Evolutionary conservation across 208 protist species (phyloP).

Genomic region (Trypanosoma avium): DNA sequence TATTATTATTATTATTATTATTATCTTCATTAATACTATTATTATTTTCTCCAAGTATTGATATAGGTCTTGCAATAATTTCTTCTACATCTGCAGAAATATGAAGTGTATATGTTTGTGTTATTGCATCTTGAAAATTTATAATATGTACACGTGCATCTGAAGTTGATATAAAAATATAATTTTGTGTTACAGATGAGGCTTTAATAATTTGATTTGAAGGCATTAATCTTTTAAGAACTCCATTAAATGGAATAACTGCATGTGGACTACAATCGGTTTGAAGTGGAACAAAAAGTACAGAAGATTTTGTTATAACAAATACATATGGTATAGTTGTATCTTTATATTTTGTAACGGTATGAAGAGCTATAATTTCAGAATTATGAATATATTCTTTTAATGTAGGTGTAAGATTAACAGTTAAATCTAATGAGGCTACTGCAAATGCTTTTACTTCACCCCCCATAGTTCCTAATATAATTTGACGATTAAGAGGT

Average conservation of each 20-base stretch:
- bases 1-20: not conserved
- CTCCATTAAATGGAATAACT: conserved; percentile 27
- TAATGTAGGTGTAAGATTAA: conserved; percentile 32
- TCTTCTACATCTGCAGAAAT: conserved; percentile 19
- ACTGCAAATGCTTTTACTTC: conserved; percentile 54
- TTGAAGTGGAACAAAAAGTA: conserved; percentile 31
- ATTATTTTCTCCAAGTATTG: not conserved
- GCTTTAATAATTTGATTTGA: conserved; percentile 16
- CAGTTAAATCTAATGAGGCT: conserved; percentile 28
- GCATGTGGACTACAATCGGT: conserved; percentile 13
- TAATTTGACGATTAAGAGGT: conserved; percentile 41
- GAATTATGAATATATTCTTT: conserved; percentile 7
- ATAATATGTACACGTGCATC: conserved; percentile 28
- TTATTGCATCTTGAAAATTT: conserved; percentile 18
- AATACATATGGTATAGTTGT: conserved; percentile 33
- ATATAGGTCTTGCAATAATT: conserved; percentile 6
- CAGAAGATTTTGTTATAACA: conserved; percentile 25
- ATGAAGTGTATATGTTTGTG: conserved; percentile 27
- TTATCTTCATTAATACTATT: not conserved
- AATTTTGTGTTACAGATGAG: conserved; percentile 9
- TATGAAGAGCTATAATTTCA: conserved; percentile 41
- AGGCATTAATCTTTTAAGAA: conserved; percentile 22
- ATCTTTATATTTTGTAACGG: conserved; percentile 38
- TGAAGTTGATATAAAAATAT: conserved; percentile 29
- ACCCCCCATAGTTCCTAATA: conserved; percentile 44